These are phyloP conservation scores for Durusdinium trenchii DNA, from an alignment of 73 alveolate species.

Conservation along the genomic window DNA sequence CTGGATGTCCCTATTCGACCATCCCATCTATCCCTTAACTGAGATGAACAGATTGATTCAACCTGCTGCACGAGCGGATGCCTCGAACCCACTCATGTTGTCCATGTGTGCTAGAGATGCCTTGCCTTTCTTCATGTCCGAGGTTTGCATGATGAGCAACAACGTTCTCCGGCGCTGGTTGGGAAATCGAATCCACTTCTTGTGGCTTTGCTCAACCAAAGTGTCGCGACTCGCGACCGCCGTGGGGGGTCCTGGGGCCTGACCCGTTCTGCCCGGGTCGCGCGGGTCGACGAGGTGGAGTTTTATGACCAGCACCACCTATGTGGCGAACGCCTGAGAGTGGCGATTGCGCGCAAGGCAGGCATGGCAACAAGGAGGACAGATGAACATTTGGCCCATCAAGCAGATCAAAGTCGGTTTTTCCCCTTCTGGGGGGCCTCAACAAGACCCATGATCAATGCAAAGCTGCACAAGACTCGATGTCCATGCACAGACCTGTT, in stretches of 20 bases:
- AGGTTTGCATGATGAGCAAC: conserved; percentile 91
- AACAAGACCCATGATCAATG: neutral
- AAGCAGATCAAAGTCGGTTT: neutral
- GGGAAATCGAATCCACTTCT: conserved; percentile 76
- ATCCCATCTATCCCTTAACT: too few species aligned
- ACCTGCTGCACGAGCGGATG: neutral
- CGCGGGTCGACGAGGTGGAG: conserved; percentile 48
- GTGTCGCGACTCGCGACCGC: neutral
- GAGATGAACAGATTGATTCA: neutral
- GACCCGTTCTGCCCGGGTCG: neutral
- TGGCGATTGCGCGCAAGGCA: too few species aligned
- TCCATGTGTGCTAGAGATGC: neutral
- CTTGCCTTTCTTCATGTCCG: neutral
- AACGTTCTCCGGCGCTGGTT: conserved; percentile 75
- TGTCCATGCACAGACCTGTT: neutral
- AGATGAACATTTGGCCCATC: neutral
- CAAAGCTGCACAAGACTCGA: neutral
- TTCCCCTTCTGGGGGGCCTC: neutral
- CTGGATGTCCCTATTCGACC: too few species aligned
- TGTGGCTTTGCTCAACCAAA: neutral
- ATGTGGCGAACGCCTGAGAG: neutral
- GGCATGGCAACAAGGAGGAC: too few species aligned
- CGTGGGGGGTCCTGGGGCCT: neutral
- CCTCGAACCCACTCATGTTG: neutral
- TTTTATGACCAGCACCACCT: conserved; percentile 87